Evolutionary conservation across 2,329 filamentous ascomycete species (phyloP).

Genomic region (Juglanconis oblonga): DNA sequence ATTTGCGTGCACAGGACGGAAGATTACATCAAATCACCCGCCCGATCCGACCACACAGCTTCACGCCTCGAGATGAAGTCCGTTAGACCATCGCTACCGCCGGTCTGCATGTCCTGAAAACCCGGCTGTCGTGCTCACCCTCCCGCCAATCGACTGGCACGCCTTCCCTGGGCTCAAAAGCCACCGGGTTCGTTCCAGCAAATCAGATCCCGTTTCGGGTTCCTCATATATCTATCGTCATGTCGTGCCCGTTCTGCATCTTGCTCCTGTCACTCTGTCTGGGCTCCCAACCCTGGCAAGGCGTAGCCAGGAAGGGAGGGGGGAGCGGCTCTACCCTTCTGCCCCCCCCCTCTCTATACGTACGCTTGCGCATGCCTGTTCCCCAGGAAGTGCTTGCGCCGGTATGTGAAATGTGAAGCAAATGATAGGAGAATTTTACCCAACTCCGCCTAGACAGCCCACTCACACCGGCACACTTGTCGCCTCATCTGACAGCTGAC

Average conservation of each 20-base stretch:
- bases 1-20: neutral
- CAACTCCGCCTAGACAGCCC: neutral
- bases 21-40: neutral
- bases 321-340: neutral
- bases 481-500: conserved; percentile 6
- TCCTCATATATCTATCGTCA: neutral
- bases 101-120: neutral
- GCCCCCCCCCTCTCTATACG: neutral
- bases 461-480: neutral
- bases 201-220: neutral
- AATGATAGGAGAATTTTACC: neutral
- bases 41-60: neutral
- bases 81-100: neutral
- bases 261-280: neutral
- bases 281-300: neutral
- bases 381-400: neutral
- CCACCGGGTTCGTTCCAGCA: neutral
- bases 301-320: neutral
- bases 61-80: neutral
- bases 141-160: neutral
- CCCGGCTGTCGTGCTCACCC: neutral
- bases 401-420: neutral
- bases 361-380: neutral
- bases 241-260: neutral
- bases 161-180: neutral